Evolutionary conservation across 768 basidiomycete genomes (phyloP), one percentile per base, ranked within the genome.

Genomic region (Gloeopeniophorella convolvens): DNA sequence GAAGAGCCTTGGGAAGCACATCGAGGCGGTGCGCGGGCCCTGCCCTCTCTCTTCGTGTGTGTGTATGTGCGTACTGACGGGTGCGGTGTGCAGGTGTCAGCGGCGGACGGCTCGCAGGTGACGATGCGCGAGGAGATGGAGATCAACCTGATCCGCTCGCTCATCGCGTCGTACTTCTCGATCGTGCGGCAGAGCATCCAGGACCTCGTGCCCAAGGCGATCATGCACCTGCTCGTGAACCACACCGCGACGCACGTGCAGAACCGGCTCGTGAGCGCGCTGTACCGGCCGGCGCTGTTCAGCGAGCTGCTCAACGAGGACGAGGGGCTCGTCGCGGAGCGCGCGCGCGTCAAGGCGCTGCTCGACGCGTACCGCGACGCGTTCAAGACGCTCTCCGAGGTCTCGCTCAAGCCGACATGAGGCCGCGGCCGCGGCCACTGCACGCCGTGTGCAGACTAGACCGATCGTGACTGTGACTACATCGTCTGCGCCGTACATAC

Each of bases 181-280:
- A 98, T 99, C 63, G 88, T 94, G 20, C 85, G 96, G 35, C 94
- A 98, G 67, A 90, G 85, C 63, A 96, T 99, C 56, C 91, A 97
- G 59, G 96, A 99, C 66, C 76, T 97, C 48, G 80, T 99, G 16
- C 96, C 96, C 28, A 99, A 99, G 69, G 92, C 94, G 18, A 86
- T 96, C 71, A 97, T 98, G 95, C 95, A 97, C 70, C 80, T 93
- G 60, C 78, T 98, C 55, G 95, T 99, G 63, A 98, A 96, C 69
- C 78, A 89, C 63, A 94, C 94, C n/a, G 85, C 91, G 37, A 88
- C 97, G 64, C 88, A 92, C 15, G 91, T 99, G 21, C 96, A 98
- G 69, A 96, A 96, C 65, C 81, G 96, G 18, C 75, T 99, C 27
- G 96, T 99, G n/a, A 80, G 93, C 27, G 75, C 85, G 37, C 67